These are phyloP conservation scores for Aspergillus fijiensis DNA, from an alignment of 2,329 filamentous ascomycete genomes.

Conservation along the genomic window DNA sequence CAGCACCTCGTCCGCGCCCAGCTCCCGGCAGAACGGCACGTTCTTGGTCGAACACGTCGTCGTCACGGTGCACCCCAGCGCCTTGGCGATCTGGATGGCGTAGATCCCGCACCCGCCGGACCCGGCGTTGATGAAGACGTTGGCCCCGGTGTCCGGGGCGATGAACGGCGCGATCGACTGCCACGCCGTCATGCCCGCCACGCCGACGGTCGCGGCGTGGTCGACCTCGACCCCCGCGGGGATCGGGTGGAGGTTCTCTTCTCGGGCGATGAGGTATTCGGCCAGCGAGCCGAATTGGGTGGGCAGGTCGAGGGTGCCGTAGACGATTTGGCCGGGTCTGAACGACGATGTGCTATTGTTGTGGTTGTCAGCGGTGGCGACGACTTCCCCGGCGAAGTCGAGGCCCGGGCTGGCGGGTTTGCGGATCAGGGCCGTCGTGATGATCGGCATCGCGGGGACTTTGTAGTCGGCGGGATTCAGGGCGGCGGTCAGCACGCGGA, in stretches of 20 bases:
- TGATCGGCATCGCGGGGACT: constrained; percentile 51
- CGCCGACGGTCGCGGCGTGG: constrained; percentile 46
- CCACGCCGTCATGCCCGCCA: constrained; percentile 51
- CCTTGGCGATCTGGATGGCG: constrained; percentile 64
- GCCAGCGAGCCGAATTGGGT: constrained; percentile 45
- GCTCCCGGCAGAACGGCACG: constrained; percentile 53
- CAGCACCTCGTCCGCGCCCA: constrained; percentile 65
- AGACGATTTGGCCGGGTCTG: constrained; percentile 47
- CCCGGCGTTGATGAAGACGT: constrained; percentile 65
- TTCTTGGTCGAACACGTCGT: constrained; percentile 60
- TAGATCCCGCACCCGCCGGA: constrained; percentile 62
- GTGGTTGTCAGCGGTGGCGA: constrained; percentile 33
- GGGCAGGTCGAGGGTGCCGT: constrained; percentile 38
- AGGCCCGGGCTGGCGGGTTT: constrained; percentile 51
- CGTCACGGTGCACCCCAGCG: constrained; percentile 59
- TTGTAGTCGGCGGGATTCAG: constrained; percentile 68
- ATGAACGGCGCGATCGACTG: constrained; percentile 51
- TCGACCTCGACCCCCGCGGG: constrained; percentile 47
- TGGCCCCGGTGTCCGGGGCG: constrained; percentile 44
- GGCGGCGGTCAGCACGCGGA: constrained; percentile 54
- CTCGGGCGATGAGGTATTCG: constrained; percentile 43
- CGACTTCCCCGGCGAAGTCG: constrained; percentile 52
- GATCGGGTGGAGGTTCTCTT: constrained; percentile 37
- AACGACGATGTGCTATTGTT: constrained; percentile 27
- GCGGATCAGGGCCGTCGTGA: constrained; percentile 42